Conservation (phyloP, 2,329 filamentous ascomycete genomes). For the Knoxdaviesia capensis region DNA sequence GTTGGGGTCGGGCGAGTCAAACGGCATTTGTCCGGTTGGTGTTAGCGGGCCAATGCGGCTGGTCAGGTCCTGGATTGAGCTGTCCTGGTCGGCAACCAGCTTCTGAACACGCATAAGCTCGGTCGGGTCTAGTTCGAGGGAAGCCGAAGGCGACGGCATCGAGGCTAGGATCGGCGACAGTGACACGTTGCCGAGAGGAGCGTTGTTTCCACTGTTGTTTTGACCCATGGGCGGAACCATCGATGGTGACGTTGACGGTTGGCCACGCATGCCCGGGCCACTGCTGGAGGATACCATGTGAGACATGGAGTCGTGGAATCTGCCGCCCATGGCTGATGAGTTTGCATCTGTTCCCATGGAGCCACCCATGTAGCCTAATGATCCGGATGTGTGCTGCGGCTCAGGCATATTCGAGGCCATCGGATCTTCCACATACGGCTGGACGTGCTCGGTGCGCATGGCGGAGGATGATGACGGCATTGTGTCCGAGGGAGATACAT, state of each 20-base stretch:
- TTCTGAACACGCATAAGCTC: conserved; percentile 64
- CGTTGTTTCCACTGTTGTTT: background rate
- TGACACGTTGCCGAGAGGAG: background rate
- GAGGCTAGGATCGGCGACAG: conserved; percentile 29
- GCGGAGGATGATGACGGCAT: conserved; percentile 27
- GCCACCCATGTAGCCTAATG: background rate
- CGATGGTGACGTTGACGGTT: background rate
- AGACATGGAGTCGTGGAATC: conserved; percentile 2
- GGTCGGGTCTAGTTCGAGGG: conserved; percentile 47
- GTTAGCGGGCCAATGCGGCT: conserved; percentile 60
- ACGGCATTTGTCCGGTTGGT: conserved; percentile 56
- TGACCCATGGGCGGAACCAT: background rate
- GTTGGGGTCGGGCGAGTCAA: conserved; percentile 30
- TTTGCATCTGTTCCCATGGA: conserved; percentile 11
- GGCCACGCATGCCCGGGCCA: conserved; percentile 1
- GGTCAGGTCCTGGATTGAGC: conserved; percentile 55
- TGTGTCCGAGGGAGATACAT: conserved; percentile 25
- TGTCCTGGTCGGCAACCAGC: conserved; percentile 60
- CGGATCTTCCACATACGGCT: conserved; percentile 39
- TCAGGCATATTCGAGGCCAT: conserved; percentile 41
- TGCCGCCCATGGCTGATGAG: conserved; percentile 8
- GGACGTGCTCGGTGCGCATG: conserved; percentile 26
- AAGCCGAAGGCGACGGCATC: conserved; percentile 31
- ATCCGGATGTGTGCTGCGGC: background rate
- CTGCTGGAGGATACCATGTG: too few relatives aligned